These are phyloP conservation scores for Venturia pyrina DNA, from an alignment of 2,329 filamentous ascomycete genomes.

Conservation along the genomic window DNA sequence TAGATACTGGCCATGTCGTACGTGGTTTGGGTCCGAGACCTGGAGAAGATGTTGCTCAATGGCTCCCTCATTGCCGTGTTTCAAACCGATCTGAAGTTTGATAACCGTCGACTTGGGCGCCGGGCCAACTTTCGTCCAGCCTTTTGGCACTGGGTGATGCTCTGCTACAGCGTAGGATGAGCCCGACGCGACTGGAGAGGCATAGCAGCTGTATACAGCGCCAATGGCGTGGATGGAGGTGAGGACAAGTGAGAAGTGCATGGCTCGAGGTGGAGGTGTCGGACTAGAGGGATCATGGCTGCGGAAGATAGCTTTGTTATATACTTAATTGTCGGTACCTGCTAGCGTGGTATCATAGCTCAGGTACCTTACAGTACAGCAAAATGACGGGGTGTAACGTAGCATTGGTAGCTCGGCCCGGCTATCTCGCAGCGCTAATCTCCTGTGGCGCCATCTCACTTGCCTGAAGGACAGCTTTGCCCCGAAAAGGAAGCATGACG, in stretches of 20 bases:
- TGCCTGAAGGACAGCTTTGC: neutral
- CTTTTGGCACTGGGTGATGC: slow-evolving; percentile 40
- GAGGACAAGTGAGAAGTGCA: neutral
- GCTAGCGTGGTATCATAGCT: no score
- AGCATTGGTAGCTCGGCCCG: neutral
- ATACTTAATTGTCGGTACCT: neutral
- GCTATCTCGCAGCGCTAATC: neutral
- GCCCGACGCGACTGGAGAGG: slow-evolving; percentile 14
- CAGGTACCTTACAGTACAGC: neutral
- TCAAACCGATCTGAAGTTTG: slow-evolving; percentile 48
- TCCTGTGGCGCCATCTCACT: neutral
- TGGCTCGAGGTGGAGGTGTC: neutral
- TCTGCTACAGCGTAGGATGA: slow-evolving; percentile 45
- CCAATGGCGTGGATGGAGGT: neutral
- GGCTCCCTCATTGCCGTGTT: slow-evolving; percentile 40
- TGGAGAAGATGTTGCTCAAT: slow-evolving; percentile 50
- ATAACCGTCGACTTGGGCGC: slow-evolving; percentile 40
- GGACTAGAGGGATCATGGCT: neutral
- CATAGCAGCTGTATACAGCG: neutral
- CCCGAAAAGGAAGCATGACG: no score
- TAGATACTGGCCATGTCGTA: slow-evolving; percentile 52
- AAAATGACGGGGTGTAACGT: neutral
- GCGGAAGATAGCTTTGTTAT: neutral
- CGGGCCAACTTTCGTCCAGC: slow-evolving; percentile 39
- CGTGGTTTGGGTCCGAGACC: slow-evolving; percentile 50